phyloP scores from a whole-genome alignment of 805 yeast genomes.

The Jamesozyma piceae region DNA sequence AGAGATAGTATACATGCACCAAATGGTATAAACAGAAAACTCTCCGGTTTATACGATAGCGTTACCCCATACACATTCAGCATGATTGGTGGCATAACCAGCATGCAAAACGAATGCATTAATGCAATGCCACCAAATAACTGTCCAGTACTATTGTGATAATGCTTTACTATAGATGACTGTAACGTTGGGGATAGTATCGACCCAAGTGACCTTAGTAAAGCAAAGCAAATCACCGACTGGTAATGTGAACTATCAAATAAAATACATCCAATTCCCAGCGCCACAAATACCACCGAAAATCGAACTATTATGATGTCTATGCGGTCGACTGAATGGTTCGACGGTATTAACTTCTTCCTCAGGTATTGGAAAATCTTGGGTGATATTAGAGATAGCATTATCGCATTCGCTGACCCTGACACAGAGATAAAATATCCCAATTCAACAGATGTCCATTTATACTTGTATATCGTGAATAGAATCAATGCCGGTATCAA shows the following conservation, averaged over 20 bases:
- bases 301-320: constrained; percentile 35
- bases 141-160: constrained; percentile 54
- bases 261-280: constrained; percentile 30
- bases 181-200: constrained; percentile 50
- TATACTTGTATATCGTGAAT: constrained; percentile 43
- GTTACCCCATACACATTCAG: constrained; percentile 41
- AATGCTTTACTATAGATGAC: constrained; percentile 52
- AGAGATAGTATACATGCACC: constrained; percentile 11
- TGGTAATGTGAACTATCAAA: constrained; percentile 20
- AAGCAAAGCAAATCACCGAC: constrained; percentile 24
- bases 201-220: constrained; percentile 40
- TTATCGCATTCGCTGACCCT: constrained; percentile 42
- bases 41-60: constrained; percentile 31
- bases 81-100: constrained; percentile 42
- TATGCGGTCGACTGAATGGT: constrained; percentile 42
- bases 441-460: constrained; percentile 46
- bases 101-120: constrained; percentile 40
- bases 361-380: constrained; percentile 33
- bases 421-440: constrained; percentile 47
- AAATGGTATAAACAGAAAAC: constrained; percentile 29
- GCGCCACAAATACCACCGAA: constrained; percentile 30
- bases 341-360: constrained; percentile 29
- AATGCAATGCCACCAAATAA: constrained; percentile 62
- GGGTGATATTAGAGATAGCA: constrained; percentile 46
- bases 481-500: constrained; percentile 37